Evolutionary conservation across 2,329 filamentous ascomycete genomes (phyloP).

Genomic region (Aspergillus tanneri): DNA sequence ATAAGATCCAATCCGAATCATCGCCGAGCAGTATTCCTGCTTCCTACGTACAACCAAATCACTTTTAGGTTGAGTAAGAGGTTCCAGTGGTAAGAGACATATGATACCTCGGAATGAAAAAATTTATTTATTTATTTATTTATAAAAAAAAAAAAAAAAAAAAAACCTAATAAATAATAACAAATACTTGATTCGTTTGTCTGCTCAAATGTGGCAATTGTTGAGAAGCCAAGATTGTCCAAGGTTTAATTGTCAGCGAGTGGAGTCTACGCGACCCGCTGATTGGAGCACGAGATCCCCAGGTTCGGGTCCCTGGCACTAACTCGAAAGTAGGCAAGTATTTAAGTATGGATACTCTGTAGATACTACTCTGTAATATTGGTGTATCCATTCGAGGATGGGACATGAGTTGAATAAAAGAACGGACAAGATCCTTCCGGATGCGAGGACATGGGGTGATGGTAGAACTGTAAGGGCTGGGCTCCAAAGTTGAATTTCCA

Average conservation of each 20-base stretch:
- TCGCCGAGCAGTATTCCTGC: background rate
- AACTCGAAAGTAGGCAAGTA: too few relatives aligned
- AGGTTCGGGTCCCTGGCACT: background rate
- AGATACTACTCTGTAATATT: too few relatives aligned
- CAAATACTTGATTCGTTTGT: background rate
- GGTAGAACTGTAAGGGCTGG: too few relatives aligned
- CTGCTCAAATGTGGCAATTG: background rate
- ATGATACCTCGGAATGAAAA: background rate
- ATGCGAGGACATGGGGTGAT: too few relatives aligned
- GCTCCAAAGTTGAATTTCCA: too few relatives aligned
- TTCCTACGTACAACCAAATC: too few relatives aligned
- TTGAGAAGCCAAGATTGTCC: slow-evolving; percentile 9
- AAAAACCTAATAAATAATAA: background rate
- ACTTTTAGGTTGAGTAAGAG: background rate
- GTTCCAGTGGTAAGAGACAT: background rate
- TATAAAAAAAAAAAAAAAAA: background rate
- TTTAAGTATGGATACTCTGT: too few relatives aligned
- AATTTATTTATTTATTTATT: background rate
- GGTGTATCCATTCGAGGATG: too few relatives aligned
- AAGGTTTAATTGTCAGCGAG: too few relatives aligned
- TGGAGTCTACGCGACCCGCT: background rate
- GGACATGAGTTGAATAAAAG: too few relatives aligned
- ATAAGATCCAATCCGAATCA: background rate
- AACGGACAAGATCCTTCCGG: too few relatives aligned
- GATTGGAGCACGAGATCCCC: background rate